Evolutionary conservation across 805 yeast species (phyloP), one percentile per base, ranked within the genome.

Genomic region (Groenewaldozyma salmanticensis): DNA sequence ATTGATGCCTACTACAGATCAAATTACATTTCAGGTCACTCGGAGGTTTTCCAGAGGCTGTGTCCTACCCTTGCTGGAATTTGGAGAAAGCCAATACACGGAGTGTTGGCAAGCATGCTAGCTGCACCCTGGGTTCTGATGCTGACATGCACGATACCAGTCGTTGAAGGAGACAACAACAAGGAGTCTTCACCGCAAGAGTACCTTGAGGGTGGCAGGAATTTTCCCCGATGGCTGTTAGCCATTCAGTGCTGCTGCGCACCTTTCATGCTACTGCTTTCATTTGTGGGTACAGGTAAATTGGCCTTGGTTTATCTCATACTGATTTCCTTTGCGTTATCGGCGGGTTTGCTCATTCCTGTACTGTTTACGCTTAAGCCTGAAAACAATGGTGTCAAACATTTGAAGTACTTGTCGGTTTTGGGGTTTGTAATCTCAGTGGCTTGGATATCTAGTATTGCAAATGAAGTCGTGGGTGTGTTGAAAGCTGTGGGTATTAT

Each of bases 401-500:
- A 34, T 3, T 27, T 38, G 4, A 44, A 42, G 4, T 35, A 39
- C 17, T 17, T 52, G 21, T 52, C 65, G 3, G 40, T 54, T 31
- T 17, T 52, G 4, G 96, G 95, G 0, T 90, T 90, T 54, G 42
- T 71, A 0, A 59, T 76, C 4, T 72, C 94, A 1, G 65, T 90
- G 2, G 55, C 75, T 1, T 77, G 86, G 74, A 79, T 88, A 9
- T 70, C 92, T 0, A 51, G 71, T 1, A 70, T 81, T 32, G 90
- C 94, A 1, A 71, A 75, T 3, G 83, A 79, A 47, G 75, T 87
- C 11, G 81, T 90, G 32, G 68, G 69, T 2, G 65, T 79, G 1
- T 59, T 90, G 35, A 74, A 77, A 39, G 66, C 79, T 17, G 56
- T 83, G 42, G 79, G 88, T 0, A 64, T 73, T 1, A 65, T 78